Conservation (phyloP, 768 basidiomycete species). For the Tephrocybe rancida region DNA sequence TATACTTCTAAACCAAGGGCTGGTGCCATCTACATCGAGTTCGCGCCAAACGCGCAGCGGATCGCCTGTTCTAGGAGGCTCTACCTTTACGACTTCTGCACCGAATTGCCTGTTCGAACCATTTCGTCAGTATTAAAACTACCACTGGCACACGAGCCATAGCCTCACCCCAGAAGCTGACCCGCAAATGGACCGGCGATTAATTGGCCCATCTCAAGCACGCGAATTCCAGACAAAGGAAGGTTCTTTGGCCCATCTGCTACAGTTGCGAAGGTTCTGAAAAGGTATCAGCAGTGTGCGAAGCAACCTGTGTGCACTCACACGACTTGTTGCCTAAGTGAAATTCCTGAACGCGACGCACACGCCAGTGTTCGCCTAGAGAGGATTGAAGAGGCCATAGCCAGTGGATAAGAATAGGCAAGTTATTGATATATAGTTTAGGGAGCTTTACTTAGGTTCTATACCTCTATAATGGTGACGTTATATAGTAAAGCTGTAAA, state of each 20-base stretch:
- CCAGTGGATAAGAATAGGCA: too few species aligned
- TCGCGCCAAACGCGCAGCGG: slow-evolving; percentile 74
- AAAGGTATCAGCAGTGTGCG: not conserved
- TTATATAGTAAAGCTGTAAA: too few species aligned
- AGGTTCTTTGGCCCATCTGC: slow-evolving; percentile 32
- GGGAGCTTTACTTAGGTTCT: too few species aligned
- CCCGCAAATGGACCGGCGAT: slow-evolving; percentile 77
- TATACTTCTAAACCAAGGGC: slow-evolving; percentile 76
- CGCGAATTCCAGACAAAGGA: slow-evolving; percentile 65
- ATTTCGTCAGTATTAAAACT: too few species aligned
- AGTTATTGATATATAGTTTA: too few species aligned
- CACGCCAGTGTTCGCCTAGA: not conserved
- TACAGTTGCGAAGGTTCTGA: slow-evolving; percentile 17
- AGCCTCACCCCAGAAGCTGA: slow-evolving; percentile 70
- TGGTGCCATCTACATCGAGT: slow-evolving; percentile 68
- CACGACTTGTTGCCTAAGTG: not conserved
- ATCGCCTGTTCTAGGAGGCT: slow-evolving; percentile 64
- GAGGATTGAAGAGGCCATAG: not conserved
- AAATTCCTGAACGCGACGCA: not conserved
- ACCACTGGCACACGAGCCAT: too few species aligned
- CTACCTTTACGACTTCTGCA: slow-evolving; percentile 74
- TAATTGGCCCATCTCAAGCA: slow-evolving; percentile 70
- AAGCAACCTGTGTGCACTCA: not conserved
- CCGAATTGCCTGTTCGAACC: slow-evolving; percentile 64
- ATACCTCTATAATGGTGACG: too few species aligned